Evolutionary conservation across 305 asterid species (phyloP), one percentile per base, ranked within the genome.

Genomic region (Fraxinus xanthoxyloides): DNA sequence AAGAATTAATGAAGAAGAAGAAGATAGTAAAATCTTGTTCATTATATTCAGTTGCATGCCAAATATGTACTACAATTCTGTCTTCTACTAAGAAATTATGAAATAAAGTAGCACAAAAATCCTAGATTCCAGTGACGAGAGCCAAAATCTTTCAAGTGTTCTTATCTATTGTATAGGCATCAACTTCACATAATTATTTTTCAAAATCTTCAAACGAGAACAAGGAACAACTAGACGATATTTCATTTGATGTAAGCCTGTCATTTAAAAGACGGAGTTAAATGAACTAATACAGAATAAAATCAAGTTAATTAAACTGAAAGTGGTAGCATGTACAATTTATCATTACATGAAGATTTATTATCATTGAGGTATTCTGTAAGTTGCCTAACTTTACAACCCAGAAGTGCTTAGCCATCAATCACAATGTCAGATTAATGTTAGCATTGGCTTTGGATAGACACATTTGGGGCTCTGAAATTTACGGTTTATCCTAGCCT

Each of bases 161-260:
- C 82, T 76, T 59, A 46, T 21, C n/a, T 56, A 70, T 56, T 74
- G 48, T n/a, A n/a, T 31, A 78, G 78, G 78, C 72, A 76, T 67
- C 31, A 43, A 69, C 15, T 70, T 40, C 48, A 9, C 26, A 77
- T 5, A 34, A 28, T n/a, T 51, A 9, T 35, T 63, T 63, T 4
- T 4, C 75, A 63, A 63, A 54, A 63, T 63, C 7, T 63, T 63
- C 1, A 24, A 63, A 23, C 0, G 3, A 9, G 38, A n/a, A 13
- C 38, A 5, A 2, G 38, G 75, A 30, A 69, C 36, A 28, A 69
- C 0, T 7, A 13, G 75, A 69, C 38, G 13, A 12, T 69, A 12
- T 28, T 67, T 67, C 21, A 67, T 10, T 28, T 26, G 36, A 30
- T 67, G 21, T 67, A 67, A 30, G 31, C 34, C 15, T 7, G 35